Percentiles rank a stretch among this genome's conserved stretches.
phyloP scores from a whole-genome alignment of 2,329 filamentous ascomycete species.

The Hypoxylon sp. region DNA sequence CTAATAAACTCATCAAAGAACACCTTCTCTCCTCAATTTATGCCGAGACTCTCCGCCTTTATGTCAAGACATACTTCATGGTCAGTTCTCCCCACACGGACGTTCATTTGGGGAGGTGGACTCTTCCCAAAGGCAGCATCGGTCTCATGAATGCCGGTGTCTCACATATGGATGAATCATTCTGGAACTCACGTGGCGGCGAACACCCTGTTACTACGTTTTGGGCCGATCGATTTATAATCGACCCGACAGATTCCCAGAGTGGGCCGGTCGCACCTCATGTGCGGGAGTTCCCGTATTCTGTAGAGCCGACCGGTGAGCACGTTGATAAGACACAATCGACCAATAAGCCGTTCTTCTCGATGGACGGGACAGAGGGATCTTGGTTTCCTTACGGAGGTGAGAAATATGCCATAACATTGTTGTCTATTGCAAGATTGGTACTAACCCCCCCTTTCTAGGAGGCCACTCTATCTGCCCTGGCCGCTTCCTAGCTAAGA shows the following conservation, averaged over 20 bases:
- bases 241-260: constrained; percentile 39
- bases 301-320: too few relatives aligned
- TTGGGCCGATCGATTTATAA: constrained; percentile 47
- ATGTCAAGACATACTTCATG: constrained; percentile 40
- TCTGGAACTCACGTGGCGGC: constrained; percentile 47
- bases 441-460: too few relatives aligned
- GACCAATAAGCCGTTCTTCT: too few relatives aligned
- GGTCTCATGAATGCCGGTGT: constrained; percentile 38
- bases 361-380: too few relatives aligned
- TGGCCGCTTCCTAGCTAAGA: too few relatives aligned
- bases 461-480: too few relatives aligned
- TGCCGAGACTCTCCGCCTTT: constrained; percentile 44
- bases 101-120: constrained; percentile 39
- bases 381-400: too few relatives aligned
- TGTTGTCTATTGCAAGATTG: too few relatives aligned
- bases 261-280: constrained; percentile 34
- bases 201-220: constrained; percentile 43
- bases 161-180: constrained; percentile 42
- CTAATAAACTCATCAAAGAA: background rate
- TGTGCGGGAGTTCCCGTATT: too few relatives aligned
- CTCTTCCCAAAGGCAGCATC: constrained; percentile 37
- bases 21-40: constrained; percentile 25
- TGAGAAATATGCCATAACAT: too few relatives aligned
- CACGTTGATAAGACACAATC: too few relatives aligned
- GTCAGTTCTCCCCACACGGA: constrained; percentile 42